Evolutionary conservation across 306 rosid species (phyloP), one percentile per base, ranked within the genome.

Genomic region (Dalbergia cochinchinensis): DNA sequence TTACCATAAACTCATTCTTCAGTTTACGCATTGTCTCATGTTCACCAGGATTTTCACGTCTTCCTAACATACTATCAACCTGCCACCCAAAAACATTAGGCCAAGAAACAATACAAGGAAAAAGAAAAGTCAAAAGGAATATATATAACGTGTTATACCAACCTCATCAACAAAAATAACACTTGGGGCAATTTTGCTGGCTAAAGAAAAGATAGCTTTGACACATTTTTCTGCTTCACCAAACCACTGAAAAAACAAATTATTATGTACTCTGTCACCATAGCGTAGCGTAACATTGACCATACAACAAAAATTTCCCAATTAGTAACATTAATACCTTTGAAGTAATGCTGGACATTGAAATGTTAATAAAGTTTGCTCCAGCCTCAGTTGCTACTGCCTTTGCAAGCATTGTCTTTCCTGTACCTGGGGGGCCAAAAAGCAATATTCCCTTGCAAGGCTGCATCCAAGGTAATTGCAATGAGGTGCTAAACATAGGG

Each of bases 351-450:
- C 99, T 92, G 8, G 99, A 94, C 99, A 94, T 92, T 4, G 99
- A 94, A 71, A 94, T 92, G 82, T 94, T 94, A 61, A 94, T 94
- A 78, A 94, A 94, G 86, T 92, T 94, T 34, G 99, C 99, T 78
- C 99, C 97, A 48, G 99, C 99, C 84, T 94, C 99, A 20, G 99
- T 94, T 70, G 99, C 99, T 73, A 94, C 99, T 79, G 99, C 99
- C 87, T 94, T 94, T 64, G 99, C 99, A 20, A 94, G 99, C 99
- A 94, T 94, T 22, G 99, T 94, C 81, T 94, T 94, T 65, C 99
- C 99, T 12, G 99, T 94, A 57, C 99, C 99, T 31, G 99, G 99
- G 19, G 99, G 99, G 0, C 99, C 99, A 83, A 94, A 94, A 63
- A 94, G 92, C 85, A 94, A 85, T 80, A 94, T 94, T 78, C 99